Percentiles rank a stretch among this genome's conserved stretches.
Conservation (phyloP, 2,329 filamentous ascomycete genomes). For the Talaromyces atroroseus region DNA sequence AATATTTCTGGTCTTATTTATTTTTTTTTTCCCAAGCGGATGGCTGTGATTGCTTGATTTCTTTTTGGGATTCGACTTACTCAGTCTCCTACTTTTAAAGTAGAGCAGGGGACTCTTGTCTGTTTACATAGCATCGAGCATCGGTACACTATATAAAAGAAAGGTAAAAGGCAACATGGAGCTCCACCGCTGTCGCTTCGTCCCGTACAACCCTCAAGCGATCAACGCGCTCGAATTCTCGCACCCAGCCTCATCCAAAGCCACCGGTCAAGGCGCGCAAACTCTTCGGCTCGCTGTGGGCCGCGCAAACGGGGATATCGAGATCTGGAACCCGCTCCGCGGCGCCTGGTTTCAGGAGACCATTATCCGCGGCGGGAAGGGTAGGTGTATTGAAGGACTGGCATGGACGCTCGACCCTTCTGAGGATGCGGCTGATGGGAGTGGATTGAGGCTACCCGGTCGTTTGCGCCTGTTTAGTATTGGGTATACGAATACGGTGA, state of each 20-base stretch:
- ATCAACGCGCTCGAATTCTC: slow-evolving; percentile 96
- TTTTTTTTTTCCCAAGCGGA: background rate
- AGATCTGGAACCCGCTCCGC: slow-evolving; percentile 88
- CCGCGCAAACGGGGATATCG: slow-evolving; percentile 89
- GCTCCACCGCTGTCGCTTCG: slow-evolving; percentile 93
- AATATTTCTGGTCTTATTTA: slow-evolving; percentile 2
- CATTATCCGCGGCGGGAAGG: slow-evolving; percentile 74
- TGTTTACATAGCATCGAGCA: background rate
- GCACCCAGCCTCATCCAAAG: slow-evolving; percentile 54
- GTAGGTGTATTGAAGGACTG: slow-evolving; percentile 82
- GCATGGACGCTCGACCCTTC: slow-evolving; percentile 86
- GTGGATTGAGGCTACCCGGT: slow-evolving; percentile 60
- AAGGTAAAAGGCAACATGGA: slow-evolving; percentile 58
- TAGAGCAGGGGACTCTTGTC: slow-evolving; percentile 1
- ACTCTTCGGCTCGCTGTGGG: slow-evolving; percentile 78
- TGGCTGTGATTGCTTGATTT: slow-evolving; percentile 14
- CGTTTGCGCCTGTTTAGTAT: slow-evolving; percentile 89
- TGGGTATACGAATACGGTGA: slow-evolving; percentile 84
- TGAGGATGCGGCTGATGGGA: slow-evolving; percentile 53
- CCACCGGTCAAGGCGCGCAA: slow-evolving; percentile 45
- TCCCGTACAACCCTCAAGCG: slow-evolving; percentile 81
- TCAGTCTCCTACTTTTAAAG: background rate
- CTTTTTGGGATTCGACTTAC: background rate
- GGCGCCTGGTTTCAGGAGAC: slow-evolving; percentile 87
- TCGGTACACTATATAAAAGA: background rate